These are phyloP conservation scores for Annulohypoxylon bovei DNA, from an alignment of 495 filamentous ascomycete genomes.

Conservation along the genomic window DNA sequence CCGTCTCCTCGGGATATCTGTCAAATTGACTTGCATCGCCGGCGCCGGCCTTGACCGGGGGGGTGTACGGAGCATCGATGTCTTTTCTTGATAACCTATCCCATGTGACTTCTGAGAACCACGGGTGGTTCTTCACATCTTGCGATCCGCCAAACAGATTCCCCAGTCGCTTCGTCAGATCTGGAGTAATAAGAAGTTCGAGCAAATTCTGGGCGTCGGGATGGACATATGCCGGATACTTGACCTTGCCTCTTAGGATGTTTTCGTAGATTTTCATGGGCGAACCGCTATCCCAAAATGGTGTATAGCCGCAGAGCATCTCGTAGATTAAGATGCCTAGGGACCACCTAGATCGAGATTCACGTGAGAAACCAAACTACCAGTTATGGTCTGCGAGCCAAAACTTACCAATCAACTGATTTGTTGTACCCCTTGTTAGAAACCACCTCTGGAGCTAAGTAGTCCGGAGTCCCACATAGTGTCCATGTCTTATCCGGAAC, in stretches of 20 bases:
- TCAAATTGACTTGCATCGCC: constrained; percentile 98
- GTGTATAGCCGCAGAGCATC: constrained; percentile 98
- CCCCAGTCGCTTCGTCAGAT: constrained; percentile 93
- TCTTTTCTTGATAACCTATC: constrained; percentile 92
- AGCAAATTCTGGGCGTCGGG: constrained; percentile 93
- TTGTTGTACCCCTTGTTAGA: constrained; percentile 99
- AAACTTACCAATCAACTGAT: constrained; percentile 92
- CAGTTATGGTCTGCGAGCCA: neutral
- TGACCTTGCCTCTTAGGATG: constrained; percentile 90
- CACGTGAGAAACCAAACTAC: constrained; percentile 16
- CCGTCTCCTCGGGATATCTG: constrained; percentile 95
- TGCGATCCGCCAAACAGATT: constrained; percentile 92
- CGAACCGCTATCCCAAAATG: constrained; percentile 97
- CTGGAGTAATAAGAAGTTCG: constrained; percentile 89
- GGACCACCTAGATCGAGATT: constrained; percentile 80
- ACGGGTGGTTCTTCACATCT: constrained; percentile 93
- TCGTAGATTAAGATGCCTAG: constrained; percentile 98
- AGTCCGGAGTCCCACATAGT: constrained; percentile 97
- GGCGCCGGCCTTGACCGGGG: constrained; percentile 90
- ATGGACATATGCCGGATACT: constrained; percentile 95
- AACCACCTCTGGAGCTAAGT: constrained; percentile 96
- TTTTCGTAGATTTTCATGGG: constrained; percentile 99
- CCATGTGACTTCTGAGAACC: constrained; percentile 99
- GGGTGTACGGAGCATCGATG: constrained; percentile 97
- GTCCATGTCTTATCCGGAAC: constrained; percentile 99